A percentile compares a stretch with the other conserved stretches of the same genome.
phyloP scores from a whole-genome alignment of 2,329 filamentous ascomycete genomes.

The Aspergillus hiratsukae region DNA sequence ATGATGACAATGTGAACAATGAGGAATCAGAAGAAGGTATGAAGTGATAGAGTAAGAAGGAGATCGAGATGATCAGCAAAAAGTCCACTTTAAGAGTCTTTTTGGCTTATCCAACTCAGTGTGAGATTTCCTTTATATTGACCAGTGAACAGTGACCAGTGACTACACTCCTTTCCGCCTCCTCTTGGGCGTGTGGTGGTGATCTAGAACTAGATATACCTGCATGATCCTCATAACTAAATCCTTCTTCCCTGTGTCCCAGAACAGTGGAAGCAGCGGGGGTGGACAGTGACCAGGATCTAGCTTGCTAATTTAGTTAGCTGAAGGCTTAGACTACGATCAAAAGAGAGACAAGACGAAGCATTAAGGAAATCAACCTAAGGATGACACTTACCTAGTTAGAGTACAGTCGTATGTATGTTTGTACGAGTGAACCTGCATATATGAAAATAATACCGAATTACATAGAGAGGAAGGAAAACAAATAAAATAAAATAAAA shows the following conservation, averaged over 20 bases:
- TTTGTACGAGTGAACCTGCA: constrained; percentile 2
- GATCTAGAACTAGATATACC: constrained; percentile 31
- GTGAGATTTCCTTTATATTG: not conserved
- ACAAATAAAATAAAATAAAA: not conserved
- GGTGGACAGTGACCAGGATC: constrained; percentile 19
- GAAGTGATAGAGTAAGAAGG: not conserved
- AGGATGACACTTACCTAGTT: not conserved
- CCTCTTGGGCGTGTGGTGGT: constrained; percentile 10
- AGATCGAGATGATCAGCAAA: not conserved
- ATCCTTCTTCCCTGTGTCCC: constrained; percentile 15
- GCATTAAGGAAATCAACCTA: not conserved
- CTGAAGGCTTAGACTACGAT: constrained; percentile 11
- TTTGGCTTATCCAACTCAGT: not conserved
- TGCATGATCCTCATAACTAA: constrained; percentile 5
- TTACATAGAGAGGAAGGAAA: not conserved
- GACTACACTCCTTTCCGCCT: constrained; percentile 1
- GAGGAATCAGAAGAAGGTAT: not conserved
- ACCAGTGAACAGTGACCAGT: not conserved
- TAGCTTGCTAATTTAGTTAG: constrained; percentile 11
- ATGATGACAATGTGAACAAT: not conserved
- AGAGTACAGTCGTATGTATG: constrained; percentile 1
- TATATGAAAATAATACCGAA: not conserved
- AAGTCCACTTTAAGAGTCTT: not conserved
- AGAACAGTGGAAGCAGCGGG: constrained; percentile 25
- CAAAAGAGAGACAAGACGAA: constrained; percentile 2